These are phyloP conservation scores for Austroboletus niveus DNA, from an alignment of 1,284 basidiomycete genomes.

Conservation along the genomic window DNA sequence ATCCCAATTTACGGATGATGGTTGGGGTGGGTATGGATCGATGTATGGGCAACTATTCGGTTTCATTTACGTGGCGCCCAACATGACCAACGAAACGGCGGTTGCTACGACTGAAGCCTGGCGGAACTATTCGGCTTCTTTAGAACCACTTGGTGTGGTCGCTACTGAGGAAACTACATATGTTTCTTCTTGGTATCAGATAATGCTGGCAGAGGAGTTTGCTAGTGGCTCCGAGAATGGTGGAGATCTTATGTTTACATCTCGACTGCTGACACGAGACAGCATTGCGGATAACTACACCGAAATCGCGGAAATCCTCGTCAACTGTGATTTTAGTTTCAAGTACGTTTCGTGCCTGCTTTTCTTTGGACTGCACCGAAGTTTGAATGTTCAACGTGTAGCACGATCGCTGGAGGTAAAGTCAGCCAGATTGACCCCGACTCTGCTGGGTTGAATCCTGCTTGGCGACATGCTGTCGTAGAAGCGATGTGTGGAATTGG, in stretches of 20 bases:
- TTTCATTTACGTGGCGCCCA: conserved; percentile 32
- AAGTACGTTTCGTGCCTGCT: conserved; percentile 8
- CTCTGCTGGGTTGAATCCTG: conserved; percentile 42
- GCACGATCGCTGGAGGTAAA: conserved; percentile 39
- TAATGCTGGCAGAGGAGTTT: conserved; percentile 13
- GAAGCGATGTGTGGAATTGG: conserved; percentile 24
- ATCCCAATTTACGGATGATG: conserved; percentile 31
- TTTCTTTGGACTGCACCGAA: background rate
- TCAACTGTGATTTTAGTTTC: conserved; percentile 11
- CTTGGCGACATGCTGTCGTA: conserved; percentile 40
- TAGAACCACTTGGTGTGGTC: conserved; percentile 5
- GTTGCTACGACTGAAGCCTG: conserved; percentile 34
- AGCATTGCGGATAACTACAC: conserved; percentile 28
- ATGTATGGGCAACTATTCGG: conserved; percentile 7
- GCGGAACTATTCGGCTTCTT: conserved; percentile 22
- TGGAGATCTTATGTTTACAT: conserved; percentile 31
- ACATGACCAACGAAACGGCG: conserved; percentile 32
- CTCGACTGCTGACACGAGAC: conserved; percentile 37
- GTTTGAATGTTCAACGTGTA: conserved; percentile 5
- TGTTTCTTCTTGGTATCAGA: conserved; percentile 31
- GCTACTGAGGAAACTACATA: conserved; percentile 3
- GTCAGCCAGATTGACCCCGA: conserved; percentile 36
- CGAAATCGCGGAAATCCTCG: conserved; percentile 30
- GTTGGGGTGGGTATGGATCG: conserved; percentile 20
- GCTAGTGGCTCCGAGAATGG: conserved; percentile 8